Base-by-base conservation (phyloP, 306 rosid genomes). In the Prunus fruticosa region DNA sequence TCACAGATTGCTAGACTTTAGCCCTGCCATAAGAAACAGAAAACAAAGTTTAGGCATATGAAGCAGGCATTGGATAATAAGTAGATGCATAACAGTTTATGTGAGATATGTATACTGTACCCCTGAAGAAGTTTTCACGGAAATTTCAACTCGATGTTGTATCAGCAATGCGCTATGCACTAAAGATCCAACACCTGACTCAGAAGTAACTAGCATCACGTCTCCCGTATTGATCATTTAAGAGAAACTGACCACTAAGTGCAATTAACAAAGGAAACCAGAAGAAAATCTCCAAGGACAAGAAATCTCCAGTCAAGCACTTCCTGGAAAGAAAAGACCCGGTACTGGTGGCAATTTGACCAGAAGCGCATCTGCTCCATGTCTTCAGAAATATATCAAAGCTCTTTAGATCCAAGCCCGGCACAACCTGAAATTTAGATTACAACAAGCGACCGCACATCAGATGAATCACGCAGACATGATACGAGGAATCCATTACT, bases 261-360 rank as follows among this genome's bases (percentile, higher is more conserved):
- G 90, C 96, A 87, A 86, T 96, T 96, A 81, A 92, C 99, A 84
- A 89, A 96, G 79, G 99, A 91, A 87, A 91, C 97, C 88, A 87
- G 87, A 90, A 90, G 96, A 88, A 96, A 96, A 86, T 88, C 83
- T 84, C 97, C 99, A 80, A 89, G 81, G 82, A 89, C 66, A 76
- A 88, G 90, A 84, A 87, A 85, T 87, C 96, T 92, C 98, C 98
- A 92, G 86, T 96, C 93, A 84, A 92, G 99, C 79, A 96, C 96
- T 92, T 92, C 98, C 87, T 96, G 98, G 89, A 96, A 92, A 54
- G 97, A 91, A 75, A 93, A 81, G 82, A 91, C 87, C 57, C 86
- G 89, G 84, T 83, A 83, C 74, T 87, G 89, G 91, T 89, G 91
- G 90, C 96, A 91, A 77, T 91, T 89, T 84, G 96, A 82, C 86